Percentiles rank a stretch among this genome's conserved stretches.
Evolutionary conservation across 176 grass and related monocot genomes (phyloP).

Genomic region (Dendrocalamus sinicus): DNA sequence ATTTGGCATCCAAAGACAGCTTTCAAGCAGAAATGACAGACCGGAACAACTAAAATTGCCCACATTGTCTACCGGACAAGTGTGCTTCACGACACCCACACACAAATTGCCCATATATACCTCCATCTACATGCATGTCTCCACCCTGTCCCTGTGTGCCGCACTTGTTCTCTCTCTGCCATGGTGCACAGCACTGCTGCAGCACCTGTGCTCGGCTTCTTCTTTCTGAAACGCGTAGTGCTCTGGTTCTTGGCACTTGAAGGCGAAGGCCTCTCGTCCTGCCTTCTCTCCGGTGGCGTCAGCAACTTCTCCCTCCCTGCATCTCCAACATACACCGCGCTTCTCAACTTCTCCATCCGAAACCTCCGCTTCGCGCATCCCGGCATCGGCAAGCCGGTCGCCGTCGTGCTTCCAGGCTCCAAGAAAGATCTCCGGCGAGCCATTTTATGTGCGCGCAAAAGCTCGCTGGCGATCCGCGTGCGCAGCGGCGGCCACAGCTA

Average conservation of each 20-base stretch:
- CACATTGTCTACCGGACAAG: too few species aligned
- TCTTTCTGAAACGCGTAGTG: neutral
- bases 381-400: slow-evolving; percentile 36
- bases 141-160: too few species aligned
- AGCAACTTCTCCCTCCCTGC: slow-evolving; percentile 60
- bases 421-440: slow-evolving; percentile 38
- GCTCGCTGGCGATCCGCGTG: slow-evolving; percentile 58
- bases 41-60: too few species aligned
- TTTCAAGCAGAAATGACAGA: too few species aligned
- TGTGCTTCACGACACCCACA: too few species aligned
- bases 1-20: too few species aligned
- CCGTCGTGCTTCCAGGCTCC: slow-evolving; percentile 52
- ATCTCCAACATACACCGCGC: slow-evolving; percentile 37
- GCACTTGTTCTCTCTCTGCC: too few species aligned
- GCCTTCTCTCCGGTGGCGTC: slow-evolving; percentile 56
- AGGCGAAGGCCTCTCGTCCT: slow-evolving; percentile 37
- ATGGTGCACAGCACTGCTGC: neutral
- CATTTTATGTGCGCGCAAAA: slow-evolving; percentile 25
- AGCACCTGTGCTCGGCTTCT: neutral
- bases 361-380: slow-evolving; percentile 61
- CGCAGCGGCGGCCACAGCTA: slow-evolving; percentile 82
- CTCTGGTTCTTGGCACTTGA: neutral
- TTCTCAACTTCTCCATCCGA: slow-evolving; percentile 64
- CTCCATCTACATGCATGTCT: too few species aligned
- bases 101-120: too few species aligned